phyloP scores from a whole-genome alignment of 2,329 filamentous ascomycete genomes.

The Leptographium radiaticola region DNA sequence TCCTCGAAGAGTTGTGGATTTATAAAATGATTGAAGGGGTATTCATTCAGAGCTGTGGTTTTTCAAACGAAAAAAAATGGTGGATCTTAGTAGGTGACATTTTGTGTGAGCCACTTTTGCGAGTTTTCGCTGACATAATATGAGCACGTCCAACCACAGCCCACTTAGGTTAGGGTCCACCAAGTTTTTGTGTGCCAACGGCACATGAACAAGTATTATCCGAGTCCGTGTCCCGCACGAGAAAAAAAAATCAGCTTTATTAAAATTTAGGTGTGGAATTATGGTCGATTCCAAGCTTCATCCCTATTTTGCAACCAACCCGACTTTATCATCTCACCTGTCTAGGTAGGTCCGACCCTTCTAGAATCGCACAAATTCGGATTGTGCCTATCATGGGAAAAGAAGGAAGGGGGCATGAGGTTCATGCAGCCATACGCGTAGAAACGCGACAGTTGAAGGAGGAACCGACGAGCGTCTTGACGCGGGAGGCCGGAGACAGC shows the following conservation, averaged over 20 bases:
- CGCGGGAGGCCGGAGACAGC: constrained; percentile 43
- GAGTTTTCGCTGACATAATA: neutral
- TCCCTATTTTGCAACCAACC: neutral
- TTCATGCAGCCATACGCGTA: neutral
- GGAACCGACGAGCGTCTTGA: constrained; percentile 1
- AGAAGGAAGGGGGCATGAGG: neutral
- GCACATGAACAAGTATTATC: constrained; percentile 4
- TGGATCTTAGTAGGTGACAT: neutral
- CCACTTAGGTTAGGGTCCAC: constrained; percentile 11
- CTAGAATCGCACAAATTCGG: constrained; percentile 11
- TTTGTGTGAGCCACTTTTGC: constrained; percentile 9
- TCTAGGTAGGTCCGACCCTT: constrained; percentile 8
- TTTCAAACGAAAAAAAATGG: constrained; percentile 1
- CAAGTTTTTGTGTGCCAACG: constrained; percentile 4
- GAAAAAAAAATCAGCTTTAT: constrained; percentile 6
- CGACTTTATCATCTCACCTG: neutral
- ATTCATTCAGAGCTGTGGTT: neutral
- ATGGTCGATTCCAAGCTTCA: neutral
- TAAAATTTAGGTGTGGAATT: neutral
- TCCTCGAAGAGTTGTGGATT: constrained; percentile 47
- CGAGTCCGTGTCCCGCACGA: constrained; percentile 8
- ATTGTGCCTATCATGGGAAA: constrained; percentile 15
- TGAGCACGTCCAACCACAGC: neutral
- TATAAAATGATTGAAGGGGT: constrained; percentile 13
- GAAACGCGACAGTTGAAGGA: neutral